Evolutionary conservation across 2,329 filamentous ascomycete genomes (phyloP).

Genomic region (Aspergillus sp.): DNA sequence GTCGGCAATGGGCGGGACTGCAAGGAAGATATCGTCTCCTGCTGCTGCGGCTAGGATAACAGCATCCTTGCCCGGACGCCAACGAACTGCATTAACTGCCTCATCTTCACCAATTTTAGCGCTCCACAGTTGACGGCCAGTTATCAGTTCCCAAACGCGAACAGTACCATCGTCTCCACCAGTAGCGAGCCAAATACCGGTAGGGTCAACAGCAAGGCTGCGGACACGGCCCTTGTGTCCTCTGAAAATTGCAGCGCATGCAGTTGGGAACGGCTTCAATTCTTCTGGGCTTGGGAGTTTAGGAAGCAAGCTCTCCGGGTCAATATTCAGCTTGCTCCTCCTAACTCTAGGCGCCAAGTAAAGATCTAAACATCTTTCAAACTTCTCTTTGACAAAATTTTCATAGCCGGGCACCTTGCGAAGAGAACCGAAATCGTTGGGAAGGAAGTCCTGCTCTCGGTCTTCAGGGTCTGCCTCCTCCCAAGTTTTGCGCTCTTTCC

Average conservation of each 20-base stretch:
- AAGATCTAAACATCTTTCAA: conserved; percentile 90
- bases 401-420: conserved; percentile 92
- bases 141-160: conserved; percentile 83
- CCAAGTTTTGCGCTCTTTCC: conserved; percentile 82
- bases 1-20: conserved; percentile 71
- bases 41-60: conserved; percentile 80
- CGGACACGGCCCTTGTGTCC: conserved; percentile 89
- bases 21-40: conserved; percentile 82
- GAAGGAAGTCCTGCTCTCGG: conserved; percentile 82
- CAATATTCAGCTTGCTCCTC: conserved; percentile 93
- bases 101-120: conserved; percentile 74
- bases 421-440: conserved; percentile 77
- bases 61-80: conserved; percentile 81
- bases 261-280: conserved; percentile 89
- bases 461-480: conserved; percentile 86
- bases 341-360: conserved; percentile 91
- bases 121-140: conserved; percentile 84
- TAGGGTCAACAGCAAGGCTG: conserved; percentile 79
- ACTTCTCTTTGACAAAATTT: conserved; percentile 88
- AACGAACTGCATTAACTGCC: conserved; percentile 81
- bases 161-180: conserved; percentile 94
- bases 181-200: conserved; percentile 81
- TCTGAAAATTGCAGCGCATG: conserved; percentile 80
- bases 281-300: conserved; percentile 93
- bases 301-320: conserved; percentile 86